Conservation (phyloP, 106 monocot species). For the Dactylorhiza incarnata region DNA sequence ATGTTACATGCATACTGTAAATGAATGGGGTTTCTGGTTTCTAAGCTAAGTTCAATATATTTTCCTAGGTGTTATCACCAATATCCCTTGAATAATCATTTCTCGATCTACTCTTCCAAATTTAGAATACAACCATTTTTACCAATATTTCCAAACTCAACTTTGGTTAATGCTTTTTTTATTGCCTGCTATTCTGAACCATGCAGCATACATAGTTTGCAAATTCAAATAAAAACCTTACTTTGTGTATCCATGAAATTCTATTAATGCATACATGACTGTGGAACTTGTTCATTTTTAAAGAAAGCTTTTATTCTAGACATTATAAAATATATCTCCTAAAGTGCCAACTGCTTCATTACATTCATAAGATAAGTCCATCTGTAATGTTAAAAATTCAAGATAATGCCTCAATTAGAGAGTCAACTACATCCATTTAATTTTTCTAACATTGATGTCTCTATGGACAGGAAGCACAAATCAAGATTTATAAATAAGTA, state of each 20-base stretch:
- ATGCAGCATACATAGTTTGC: neutral
- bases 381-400: neutral
- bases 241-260: neutral
- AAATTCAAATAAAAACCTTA: neutral
- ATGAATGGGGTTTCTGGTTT: too few species aligned
- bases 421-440: neutral
- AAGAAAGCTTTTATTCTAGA: neutral
- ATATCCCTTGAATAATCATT: neutral
- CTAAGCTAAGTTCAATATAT: too few species aligned
- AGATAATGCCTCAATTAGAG: neutral
- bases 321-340: neutral
- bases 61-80: too few species aligned
- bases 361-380: neutral
- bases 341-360: neutral
- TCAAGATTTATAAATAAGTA: neutral
- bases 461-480: neutral
- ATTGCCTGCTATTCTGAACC: neutral
- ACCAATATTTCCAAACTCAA: neutral
- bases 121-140: neutral
- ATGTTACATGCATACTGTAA: too few species aligned
- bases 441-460: neutral
- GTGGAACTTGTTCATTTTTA: neutral
- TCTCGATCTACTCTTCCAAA: neutral
- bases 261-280: neutral
- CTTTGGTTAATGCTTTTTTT: neutral